phyloP scores from a whole-genome alignment of 202 grass and related monocot genomes.

The Digitaria exilis region DNA sequence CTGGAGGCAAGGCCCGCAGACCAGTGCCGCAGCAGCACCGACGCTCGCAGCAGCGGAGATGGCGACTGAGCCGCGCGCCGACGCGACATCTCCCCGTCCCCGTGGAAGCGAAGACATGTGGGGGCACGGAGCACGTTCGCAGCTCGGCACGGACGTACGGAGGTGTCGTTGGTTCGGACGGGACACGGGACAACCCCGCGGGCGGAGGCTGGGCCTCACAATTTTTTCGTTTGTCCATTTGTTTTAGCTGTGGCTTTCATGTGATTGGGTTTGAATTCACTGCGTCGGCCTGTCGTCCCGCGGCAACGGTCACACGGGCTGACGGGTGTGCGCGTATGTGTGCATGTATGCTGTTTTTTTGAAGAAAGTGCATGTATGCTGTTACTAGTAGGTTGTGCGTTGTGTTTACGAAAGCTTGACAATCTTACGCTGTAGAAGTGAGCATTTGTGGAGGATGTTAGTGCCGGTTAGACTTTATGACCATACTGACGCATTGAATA shows the following conservation, averaged over 20 bases:
- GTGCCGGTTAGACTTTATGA: no score
- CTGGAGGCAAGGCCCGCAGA: conserved; percentile 59
- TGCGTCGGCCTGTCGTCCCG: conserved; percentile 14
- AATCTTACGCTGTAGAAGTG: no score
- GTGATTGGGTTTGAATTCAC: conserved; percentile 49
- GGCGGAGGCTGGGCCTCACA: conserved; percentile 7
- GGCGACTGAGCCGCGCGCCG: conserved; percentile 27
- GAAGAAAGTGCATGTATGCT: no score
- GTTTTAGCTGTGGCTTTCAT: conserved; percentile 37
- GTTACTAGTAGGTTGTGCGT: not conserved
- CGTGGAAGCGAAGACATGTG: conserved; percentile 14
- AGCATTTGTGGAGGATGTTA: no score
- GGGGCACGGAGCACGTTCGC: no score
- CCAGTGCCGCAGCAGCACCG: conserved; percentile 54
- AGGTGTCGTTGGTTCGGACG: not conserved
- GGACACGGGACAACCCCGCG: not conserved
- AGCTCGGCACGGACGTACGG: not conserved
- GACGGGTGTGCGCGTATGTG: not conserved
- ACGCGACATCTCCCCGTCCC: not conserved
- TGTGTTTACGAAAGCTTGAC: conserved; percentile 18
- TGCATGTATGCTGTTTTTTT: conserved; percentile 16
- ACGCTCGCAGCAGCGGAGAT: conserved; percentile 20
- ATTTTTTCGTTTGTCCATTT: conserved; percentile 36
- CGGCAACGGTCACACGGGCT: conserved; percentile 36
- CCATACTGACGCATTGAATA: no score